Conservation (phyloP, 2,329 filamentous ascomycete species). For the Elsinoe arachidis region DNA sequence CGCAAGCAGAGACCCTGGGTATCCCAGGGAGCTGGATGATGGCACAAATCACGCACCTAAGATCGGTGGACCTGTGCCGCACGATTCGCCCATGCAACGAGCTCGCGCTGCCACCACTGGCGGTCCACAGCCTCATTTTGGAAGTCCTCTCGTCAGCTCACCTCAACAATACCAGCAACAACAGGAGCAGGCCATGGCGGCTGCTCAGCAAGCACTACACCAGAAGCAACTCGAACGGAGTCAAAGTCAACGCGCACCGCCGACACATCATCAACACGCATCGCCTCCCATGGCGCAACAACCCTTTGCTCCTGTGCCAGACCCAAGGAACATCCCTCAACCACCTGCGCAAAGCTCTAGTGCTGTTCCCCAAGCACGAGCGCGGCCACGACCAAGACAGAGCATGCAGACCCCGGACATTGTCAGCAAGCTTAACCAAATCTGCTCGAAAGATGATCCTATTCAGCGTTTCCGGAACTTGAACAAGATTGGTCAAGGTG, state of each 20-base stretch:
- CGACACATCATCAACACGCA: conserved; percentile 16
- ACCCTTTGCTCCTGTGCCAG: conserved; percentile 32
- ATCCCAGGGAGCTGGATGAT: not conserved
- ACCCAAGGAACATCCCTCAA: conserved; percentile 35
- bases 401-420: conserved; percentile 66
- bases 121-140: conserved; percentile 26
- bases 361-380: conserved; percentile 53
- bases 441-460: conserved; percentile 84
- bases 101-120: conserved; percentile 15
- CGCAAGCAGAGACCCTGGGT: conserved; percentile 1
- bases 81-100: conserved; percentile 41
- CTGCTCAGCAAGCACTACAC: conserved; percentile 67
- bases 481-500: conserved; percentile 94
- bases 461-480: conserved; percentile 78
- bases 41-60: not conserved
- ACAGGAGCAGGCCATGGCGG: conserved; percentile 74
- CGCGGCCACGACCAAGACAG: conserved; percentile 68
- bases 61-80: not conserved
- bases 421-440: conserved; percentile 70
- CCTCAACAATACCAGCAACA: conserved; percentile 55
- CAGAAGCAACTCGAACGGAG: conserved; percentile 60
- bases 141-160: conserved; percentile 41
- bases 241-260: conserved; percentile 56
- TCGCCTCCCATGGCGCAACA: conserved; percentile 44
- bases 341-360: conserved; percentile 39